Evolutionary conservation across 352 stramenopile species (phyloP).

Genomic region (Phytophthora syringae): DNA sequence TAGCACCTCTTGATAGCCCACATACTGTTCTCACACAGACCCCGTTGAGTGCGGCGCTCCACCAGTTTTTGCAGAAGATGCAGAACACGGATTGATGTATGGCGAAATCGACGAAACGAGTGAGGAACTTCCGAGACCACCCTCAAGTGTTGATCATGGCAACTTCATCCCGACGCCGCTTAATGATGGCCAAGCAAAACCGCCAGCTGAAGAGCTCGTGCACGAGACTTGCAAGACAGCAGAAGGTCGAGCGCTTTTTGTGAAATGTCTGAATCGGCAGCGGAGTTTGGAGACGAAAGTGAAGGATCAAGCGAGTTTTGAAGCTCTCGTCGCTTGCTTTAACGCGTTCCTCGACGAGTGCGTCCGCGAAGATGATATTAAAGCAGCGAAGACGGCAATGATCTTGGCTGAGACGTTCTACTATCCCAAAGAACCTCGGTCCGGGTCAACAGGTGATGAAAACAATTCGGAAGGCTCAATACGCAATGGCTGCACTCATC

Average conservation of each 20-base stretch:
- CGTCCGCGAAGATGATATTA: slow-evolving; percentile 79
- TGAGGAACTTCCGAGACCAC: slow-evolving; percentile 7
- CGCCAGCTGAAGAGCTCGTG: slow-evolving; percentile 26
- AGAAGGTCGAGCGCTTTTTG: slow-evolving; percentile 73
- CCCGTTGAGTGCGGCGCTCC: slow-evolving; percentile 60
- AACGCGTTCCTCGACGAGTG: slow-evolving; percentile 79
- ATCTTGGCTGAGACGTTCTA: slow-evolving; percentile 90
- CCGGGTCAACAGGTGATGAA: not conserved
- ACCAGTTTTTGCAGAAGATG: slow-evolving; percentile 56
- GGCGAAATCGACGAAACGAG: slow-evolving; percentile 19
- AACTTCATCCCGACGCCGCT: slow-evolving; percentile 8
- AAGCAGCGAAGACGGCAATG: slow-evolving; percentile 88
- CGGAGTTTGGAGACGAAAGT: slow-evolving; percentile 82
- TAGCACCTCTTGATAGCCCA: slow-evolving; percentile 32
- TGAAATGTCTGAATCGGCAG: slow-evolving; percentile 84
- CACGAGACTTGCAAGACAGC: slow-evolving; percentile 38
- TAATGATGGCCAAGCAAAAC: slow-evolving; percentile 16
- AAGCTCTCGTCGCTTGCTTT: slow-evolving; percentile 70
- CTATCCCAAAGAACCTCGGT: slow-evolving; percentile 24
- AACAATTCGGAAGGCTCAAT: not conserved
- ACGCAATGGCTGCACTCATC: slow-evolving; percentile 16
- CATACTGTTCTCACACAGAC: slow-evolving; percentile 63
- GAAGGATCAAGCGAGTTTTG: slow-evolving; percentile 63
- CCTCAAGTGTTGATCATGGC: slow-evolving; percentile 4
- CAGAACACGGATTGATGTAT: slow-evolving; percentile 3